A percentile compares a stretch with the other conserved stretches of the same genome.
Evolutionary conservation across 148 eudicot species (phyloP).

Genomic region (Vaccinium myrtillus): DNA sequence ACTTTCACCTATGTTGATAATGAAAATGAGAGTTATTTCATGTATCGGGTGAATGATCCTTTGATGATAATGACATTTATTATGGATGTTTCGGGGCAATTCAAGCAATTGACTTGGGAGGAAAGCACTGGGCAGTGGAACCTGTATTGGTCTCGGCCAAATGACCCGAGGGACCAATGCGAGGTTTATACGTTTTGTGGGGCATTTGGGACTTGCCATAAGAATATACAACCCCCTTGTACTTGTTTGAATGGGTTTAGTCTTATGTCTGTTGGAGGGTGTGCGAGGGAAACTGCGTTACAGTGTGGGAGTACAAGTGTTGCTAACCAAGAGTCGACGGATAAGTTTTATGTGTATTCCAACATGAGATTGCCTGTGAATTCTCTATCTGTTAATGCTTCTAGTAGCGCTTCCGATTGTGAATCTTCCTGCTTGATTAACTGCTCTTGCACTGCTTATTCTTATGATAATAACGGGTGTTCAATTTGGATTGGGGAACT

Average conservation of each 20-base stretch:
- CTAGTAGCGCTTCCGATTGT: slow-evolving; percentile 35
- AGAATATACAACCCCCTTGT: slow-evolving; percentile 36
- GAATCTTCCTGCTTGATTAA: slow-evolving; percentile 37
- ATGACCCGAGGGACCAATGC: slow-evolving; percentile 49
- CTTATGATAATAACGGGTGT: slow-evolving; percentile 37
- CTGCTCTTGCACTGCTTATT: slow-evolving; percentile 56
- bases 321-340: slow-evolving; percentile 17
- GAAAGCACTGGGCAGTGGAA: slow-evolving; percentile 36
- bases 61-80: slow-evolving; percentile 38
- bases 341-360: slow-evolving; percentile 24
- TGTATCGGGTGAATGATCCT: slow-evolving; percentile 30
- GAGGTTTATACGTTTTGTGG: slow-evolving; percentile 58
- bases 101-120: slow-evolving; percentile 38
- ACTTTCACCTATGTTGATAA: slow-evolving; percentile 43
- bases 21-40: slow-evolving; percentile 54
- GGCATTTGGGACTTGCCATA: slow-evolving; percentile 41
- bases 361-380: slow-evolving; percentile 31
- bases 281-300: slow-evolving; percentile 30
- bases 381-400: slow-evolving; percentile 11
- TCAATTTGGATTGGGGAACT: slow-evolving; percentile 45
- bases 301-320: slow-evolving; percentile 30
- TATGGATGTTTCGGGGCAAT: slow-evolving; percentile 52
- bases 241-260: slow-evolving; percentile 40
- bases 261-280: slow-evolving; percentile 32
- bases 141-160: slow-evolving; percentile 51